A percentile compares a stretch with the other conserved stretches of the same genome.
Conservation (phyloP, 495 filamentous ascomycete species). For the Penicillium desertorum region DNA sequence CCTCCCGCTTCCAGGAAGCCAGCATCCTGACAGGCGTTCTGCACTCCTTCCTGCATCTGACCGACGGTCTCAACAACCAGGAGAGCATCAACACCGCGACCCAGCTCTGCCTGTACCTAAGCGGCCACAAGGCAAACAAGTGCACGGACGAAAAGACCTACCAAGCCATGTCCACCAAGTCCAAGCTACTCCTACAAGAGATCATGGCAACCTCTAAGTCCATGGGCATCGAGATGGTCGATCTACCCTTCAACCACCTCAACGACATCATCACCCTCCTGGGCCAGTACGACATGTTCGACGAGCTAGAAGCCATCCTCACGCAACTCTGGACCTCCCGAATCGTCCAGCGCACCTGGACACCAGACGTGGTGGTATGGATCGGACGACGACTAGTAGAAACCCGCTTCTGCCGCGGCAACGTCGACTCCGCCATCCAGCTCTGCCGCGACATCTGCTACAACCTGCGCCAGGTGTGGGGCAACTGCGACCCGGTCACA, state of each 20-base stretch:
- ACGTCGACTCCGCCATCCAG: constrained; percentile 47
- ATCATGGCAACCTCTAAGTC: constrained; percentile 51
- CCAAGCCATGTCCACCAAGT: constrained; percentile 53
- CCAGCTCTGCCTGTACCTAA: constrained; percentile 55
- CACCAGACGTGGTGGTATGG: constrained; percentile 50
- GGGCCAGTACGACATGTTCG: constrained; percentile 58
- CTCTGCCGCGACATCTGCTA: constrained; percentile 62
- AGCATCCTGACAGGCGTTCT: constrained; percentile 53
- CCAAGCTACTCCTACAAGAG: constrained; percentile 52
- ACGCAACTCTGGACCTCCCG: constrained; percentile 60
- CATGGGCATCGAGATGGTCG: constrained; percentile 52
- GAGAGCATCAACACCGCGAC: constrained; percentile 53
- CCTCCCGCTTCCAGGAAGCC: constrained; percentile 49
- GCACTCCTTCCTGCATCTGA: constrained; percentile 57
- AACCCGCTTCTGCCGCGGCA: constrained; percentile 51
- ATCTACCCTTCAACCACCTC: constrained; percentile 51
- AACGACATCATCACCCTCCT: constrained; percentile 56
- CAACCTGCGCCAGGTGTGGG: constrained; percentile 60
- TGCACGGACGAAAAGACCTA: constrained; percentile 42
- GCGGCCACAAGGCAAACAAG: constrained; percentile 45
- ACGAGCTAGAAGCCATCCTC: constrained; percentile 58
- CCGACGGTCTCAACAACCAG: constrained; percentile 49
- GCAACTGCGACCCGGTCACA: constrained; percentile 53
- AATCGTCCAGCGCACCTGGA: constrained; percentile 59
- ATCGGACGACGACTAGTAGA: constrained; percentile 60